Conservation (phyloP, 208 protist species). For the Leishmania tropica region DNA sequence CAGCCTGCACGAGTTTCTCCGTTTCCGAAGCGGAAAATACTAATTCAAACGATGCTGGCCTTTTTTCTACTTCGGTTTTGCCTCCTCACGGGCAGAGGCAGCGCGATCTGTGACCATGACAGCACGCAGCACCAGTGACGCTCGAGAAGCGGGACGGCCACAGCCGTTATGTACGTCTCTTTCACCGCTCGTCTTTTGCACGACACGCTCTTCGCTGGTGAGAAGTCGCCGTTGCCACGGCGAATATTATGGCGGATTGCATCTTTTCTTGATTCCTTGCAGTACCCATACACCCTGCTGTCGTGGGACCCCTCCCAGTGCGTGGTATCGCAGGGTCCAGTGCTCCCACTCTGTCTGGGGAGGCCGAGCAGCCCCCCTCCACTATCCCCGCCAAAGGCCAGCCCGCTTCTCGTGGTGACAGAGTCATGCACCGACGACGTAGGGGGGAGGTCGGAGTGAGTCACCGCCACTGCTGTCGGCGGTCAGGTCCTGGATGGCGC, state of each 20-base stretch:
- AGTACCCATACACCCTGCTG: neutral
- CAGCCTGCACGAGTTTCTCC: slow-evolving; percentile 81
- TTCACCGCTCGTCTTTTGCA: neutral
- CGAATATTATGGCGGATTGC: neutral
- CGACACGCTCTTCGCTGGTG: neutral
- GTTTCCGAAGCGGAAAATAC: slow-evolving; percentile 35
- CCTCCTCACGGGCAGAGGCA: neutral
- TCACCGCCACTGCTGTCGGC: neutral
- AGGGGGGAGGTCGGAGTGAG: neutral
- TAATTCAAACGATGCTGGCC: neutral
- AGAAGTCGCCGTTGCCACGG: neutral
- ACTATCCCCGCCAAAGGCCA: neutral
- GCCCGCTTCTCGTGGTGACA: neutral
- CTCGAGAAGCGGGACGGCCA: neutral
- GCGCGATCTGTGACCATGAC: neutral
- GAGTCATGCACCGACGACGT: neutral
- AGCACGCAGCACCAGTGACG: neutral
- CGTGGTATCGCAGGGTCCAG: neutral
- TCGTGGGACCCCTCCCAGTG: neutral
- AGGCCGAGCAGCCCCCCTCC: neutral
- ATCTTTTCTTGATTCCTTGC: neutral
- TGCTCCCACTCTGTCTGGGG: neutral
- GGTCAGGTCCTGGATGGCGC: neutral
- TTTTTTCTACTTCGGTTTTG: neutral
- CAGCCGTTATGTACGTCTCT: neutral